These are phyloP conservation scores for Pseudozyma sp. DNA, from an alignment of 1,284 basidiomycete genomes.

Conservation along the genomic window DNA sequence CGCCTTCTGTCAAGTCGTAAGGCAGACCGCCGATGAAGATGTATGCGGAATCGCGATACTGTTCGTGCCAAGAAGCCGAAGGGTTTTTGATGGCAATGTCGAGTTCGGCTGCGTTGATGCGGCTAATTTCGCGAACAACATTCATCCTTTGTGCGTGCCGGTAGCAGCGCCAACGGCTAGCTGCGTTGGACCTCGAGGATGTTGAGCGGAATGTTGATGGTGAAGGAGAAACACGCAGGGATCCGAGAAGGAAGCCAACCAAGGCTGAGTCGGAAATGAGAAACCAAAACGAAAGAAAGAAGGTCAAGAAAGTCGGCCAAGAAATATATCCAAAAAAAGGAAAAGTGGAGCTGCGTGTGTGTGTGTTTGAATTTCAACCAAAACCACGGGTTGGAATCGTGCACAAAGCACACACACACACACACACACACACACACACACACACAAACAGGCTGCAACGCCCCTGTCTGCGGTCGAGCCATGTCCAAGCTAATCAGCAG, in stretches of 20 bases:
- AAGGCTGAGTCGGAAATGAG: not conserved
- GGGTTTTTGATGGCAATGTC: slow-evolving; percentile 79
- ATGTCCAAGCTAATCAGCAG: not conserved
- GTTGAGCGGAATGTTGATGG: slow-evolving; percentile 3
- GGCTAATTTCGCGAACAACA: slow-evolving; percentile 85
- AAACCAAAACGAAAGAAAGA: slow-evolving; percentile 6
- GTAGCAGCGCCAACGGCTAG: not conserved
- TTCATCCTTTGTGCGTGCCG: slow-evolving; percentile 24
- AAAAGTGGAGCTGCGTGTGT: slow-evolving; percentile 1
- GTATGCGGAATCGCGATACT: slow-evolving; percentile 97
- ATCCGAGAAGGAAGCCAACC: slow-evolving; percentile 1
- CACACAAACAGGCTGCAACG: not conserved
- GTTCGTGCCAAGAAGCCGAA: slow-evolving; percentile 91
- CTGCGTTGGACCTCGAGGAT: no score
- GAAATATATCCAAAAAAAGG: not conserved
- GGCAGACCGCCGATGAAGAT: slow-evolving; percentile 79
- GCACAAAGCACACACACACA: no score
- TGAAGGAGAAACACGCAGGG: not conserved
- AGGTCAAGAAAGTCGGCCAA: not conserved
- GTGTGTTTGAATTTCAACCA: not conserved
- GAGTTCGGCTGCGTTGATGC: slow-evolving; percentile 93
- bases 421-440: no score
- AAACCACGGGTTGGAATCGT: not conserved
- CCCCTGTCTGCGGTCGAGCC: slow-evolving; percentile 28
- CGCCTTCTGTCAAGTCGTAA: slow-evolving; percentile 85